Evolutionary conservation across 2,329 filamentous ascomycete species (phyloP), one percentile per base, ranked within the genome.

Genomic region (Alternaria ventricosa): DNA sequence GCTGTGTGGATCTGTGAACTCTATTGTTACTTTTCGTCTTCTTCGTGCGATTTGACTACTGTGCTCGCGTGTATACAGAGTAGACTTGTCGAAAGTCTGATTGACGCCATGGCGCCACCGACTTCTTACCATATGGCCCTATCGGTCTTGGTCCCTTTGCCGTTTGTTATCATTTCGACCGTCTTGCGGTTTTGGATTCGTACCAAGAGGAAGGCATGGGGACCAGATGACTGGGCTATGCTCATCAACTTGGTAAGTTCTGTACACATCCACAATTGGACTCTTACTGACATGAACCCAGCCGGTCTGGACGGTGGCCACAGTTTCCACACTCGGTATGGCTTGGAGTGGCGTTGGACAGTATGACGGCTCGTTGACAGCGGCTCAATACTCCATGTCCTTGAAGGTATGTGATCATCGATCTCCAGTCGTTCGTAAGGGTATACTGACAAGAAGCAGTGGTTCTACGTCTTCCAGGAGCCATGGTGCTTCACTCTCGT

Each of bases 401-500:
- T 18, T 62, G 9, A 28, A 28, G 41, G 51, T 56, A 45, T 56
- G 51, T 25, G 1, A 41, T 15, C 15, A 3, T 41, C 15, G 36
- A 6, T 18, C 1, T 41, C 36, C 8, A 30, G 5, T 43, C 18
- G 9, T 12, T 22, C 6, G n/a, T 13, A 8, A 25, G 13, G 23
- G 28, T 3, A 5, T 22, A 44, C 23, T 61, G 22, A 61, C 22
- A 12, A 15, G 3, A 11, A 46, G 8, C n/a, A 60, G 58, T 62
- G 60, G 55, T 62, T 62, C 5, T 62, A 62, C 30, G 33, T 59
- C 43, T 62, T 62, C 43, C 60, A 59, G 12, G 55, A 62, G 44
- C 60, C 60, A 18, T 62, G 60, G 60, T 62, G 60, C 44, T 62
- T 62, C 20, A 62, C 60, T 10, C 60, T 62, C 25, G 23, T 62